Evolutionary conservation across 1,284 basidiomycete genomes (phyloP).

Genomic region (Trametes sp.): DNA sequence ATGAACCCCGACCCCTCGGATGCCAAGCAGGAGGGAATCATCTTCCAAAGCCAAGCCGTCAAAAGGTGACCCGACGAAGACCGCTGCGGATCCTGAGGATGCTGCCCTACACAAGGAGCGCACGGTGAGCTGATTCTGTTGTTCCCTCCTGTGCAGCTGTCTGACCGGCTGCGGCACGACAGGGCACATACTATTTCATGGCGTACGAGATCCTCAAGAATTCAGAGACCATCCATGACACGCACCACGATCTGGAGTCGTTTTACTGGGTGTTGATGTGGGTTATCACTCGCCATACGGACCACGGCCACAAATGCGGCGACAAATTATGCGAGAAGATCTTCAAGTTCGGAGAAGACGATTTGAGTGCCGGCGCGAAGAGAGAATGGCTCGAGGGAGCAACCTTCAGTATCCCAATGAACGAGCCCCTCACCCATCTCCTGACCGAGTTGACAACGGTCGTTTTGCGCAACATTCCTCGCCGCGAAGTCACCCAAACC

Average conservation of each 20-base stretch:
- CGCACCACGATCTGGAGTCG: slow-evolving; percentile 21
- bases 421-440: slow-evolving; percentile 17
- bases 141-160: no score
- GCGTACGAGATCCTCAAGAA: slow-evolving; percentile 7
- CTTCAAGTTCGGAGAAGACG: slow-evolving; percentile 1
- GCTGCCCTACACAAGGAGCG: slow-evolving; percentile 9
- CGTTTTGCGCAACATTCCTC: not conserved
- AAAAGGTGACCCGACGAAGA: not conserved
- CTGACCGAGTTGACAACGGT: not conserved
- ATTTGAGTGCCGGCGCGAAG: not conserved
- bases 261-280: slow-evolving; percentile 24
- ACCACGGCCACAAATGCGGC: not conserved
- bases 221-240: not conserved
- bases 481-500: no score
- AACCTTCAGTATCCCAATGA: not conserved
- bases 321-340: not conserved
- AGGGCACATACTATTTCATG: slow-evolving; percentile 22
- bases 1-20: no score
- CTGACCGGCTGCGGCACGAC: no score
- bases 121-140: no score
- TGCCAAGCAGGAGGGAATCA: no score
- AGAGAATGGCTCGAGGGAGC: not conserved
- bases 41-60: no score
- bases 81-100: no score
- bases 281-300: slow-evolving; percentile 19